A percentile compares a stretch with the other conserved stretches of the same genome.
phyloP scores from a whole-genome alignment of 805 yeast genomes.

The Candida hungchunana region DNA sequence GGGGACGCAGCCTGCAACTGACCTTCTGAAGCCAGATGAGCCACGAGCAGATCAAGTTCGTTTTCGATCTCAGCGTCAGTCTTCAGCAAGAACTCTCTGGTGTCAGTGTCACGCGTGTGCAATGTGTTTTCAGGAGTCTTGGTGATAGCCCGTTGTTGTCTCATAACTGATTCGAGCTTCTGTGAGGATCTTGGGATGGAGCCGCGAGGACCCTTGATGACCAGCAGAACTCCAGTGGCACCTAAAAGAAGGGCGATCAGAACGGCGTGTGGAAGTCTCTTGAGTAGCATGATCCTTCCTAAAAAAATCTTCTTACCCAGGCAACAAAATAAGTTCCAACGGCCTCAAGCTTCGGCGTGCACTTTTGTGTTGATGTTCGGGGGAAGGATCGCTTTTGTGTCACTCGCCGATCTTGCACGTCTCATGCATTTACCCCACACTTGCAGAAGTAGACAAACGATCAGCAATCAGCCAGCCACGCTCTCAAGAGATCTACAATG shows the following conservation, averaged over 20 bases:
- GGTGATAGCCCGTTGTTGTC: constrained; percentile 6
- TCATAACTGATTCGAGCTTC: constrained; percentile 10
- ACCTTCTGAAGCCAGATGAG: background rate
- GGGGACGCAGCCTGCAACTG: constrained; percentile 15
- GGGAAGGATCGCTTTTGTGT: too few species aligned
- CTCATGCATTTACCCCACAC: too few species aligned
- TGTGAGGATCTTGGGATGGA: constrained; percentile 7
- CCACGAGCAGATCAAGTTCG: constrained; percentile 8
- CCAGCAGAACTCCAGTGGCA: background rate
- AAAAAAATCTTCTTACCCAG: too few species aligned
- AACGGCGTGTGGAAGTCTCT: background rate
- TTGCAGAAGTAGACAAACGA: too few species aligned
- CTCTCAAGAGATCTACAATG: too few species aligned
- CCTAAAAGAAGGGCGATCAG: background rate
- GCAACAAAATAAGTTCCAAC: too few species aligned
- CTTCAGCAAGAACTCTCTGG: constrained; percentile 7
- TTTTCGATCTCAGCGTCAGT: constrained; percentile 10
- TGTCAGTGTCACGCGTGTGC: constrained; percentile 2
- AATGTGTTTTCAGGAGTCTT: constrained; percentile 12
- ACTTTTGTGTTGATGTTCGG: too few species aligned
- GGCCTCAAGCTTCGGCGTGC: too few species aligned
- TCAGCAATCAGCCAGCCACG: too few species aligned
- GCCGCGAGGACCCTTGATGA: constrained; percentile 3
- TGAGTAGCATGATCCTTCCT: too few species aligned
- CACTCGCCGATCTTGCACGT: too few species aligned